phyloP scores from a whole-genome alignment of 805 yeast genomes.

The Metschnikowia kunwiensis region DNA sequence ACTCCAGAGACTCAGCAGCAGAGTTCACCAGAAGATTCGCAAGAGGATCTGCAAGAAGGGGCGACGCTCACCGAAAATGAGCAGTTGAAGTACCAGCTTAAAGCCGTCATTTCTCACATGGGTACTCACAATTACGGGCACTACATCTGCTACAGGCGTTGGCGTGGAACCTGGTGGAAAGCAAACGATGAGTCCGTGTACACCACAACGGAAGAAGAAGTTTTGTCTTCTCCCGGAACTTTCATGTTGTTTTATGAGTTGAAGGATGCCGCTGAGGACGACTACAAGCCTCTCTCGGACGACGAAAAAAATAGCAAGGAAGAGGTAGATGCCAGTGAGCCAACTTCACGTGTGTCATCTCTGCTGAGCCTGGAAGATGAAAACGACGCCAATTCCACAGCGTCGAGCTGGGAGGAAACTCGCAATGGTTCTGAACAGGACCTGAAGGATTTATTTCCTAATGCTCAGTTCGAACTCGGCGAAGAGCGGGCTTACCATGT shows the following conservation, averaged over 20 bases:
- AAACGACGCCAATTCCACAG: neutral
- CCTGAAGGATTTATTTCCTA: slow-evolving; percentile 11
- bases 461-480: slow-evolving; percentile 10
- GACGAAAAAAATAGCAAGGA: slow-evolving; percentile 2
- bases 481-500: slow-evolving; percentile 13
- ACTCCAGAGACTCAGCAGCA: neutral
- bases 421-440: slow-evolving; percentile 8
- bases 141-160: slow-evolving; percentile 81
- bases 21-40: neutral
- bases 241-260: slow-evolving; percentile 88
- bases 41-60: neutral
- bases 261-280: slow-evolving; percentile 27
- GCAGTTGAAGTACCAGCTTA: slow-evolving; percentile 53
- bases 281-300: neutral
- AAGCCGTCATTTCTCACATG: slow-evolving; percentile 86
- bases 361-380: slow-evolving; percentile 10
- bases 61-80: neutral
- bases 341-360: neutral
- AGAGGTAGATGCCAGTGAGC: neutral
- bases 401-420: slow-evolving; percentile 8
- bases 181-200: slow-evolving; percentile 87
- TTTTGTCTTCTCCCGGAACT: slow-evolving; percentile 76
- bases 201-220: slow-evolving; percentile 77
- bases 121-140: slow-evolving; percentile 99
- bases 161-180: slow-evolving; percentile 91